These are phyloP conservation scores for Diaporthe destruens DNA, from an alignment of 2,329 filamentous ascomycete species.

Conservation along the genomic window DNA sequence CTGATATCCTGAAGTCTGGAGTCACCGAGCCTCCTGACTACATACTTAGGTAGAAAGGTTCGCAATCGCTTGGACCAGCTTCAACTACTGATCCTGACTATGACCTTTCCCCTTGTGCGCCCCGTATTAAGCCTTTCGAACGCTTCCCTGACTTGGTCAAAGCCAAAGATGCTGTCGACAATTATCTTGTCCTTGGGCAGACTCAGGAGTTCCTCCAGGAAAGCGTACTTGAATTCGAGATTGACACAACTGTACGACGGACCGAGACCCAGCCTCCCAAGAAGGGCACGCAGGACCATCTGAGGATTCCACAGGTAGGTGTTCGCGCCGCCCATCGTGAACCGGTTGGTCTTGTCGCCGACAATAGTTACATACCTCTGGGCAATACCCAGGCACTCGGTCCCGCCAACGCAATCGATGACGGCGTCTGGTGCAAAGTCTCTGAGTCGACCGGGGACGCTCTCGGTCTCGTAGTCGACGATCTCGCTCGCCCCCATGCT, in stretches of 20 bases:
- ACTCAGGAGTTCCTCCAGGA: conserved; percentile 12
- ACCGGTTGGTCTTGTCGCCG: conserved; percentile 42
- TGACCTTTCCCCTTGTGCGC: conserved; percentile 9
- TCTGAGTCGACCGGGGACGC: conserved; percentile 17
- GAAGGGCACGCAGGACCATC: conserved; percentile 33
- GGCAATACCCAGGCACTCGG: conserved; percentile 40
- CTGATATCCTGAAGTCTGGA: no score
- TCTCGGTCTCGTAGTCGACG: conserved; percentile 43
- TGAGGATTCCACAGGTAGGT: conserved; percentile 34
- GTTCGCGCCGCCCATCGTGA: conserved; percentile 35
- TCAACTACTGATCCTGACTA: neutral
- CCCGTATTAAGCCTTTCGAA: conserved; percentile 21
- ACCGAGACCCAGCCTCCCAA: conserved; percentile 32
- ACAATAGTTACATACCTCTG: conserved; percentile 44
- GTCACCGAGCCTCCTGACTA: no score
- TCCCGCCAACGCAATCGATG: conserved; percentile 43
- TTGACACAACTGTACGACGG: conserved; percentile 34
- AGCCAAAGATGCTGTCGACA: conserved; percentile 26
- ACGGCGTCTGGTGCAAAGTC: conserved; percentile 39
- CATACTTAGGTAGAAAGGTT: neutral
- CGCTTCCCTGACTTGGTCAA: conserved; percentile 18
- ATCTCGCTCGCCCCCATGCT: conserved; percentile 41
- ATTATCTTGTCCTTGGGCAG: conserved; percentile 24
- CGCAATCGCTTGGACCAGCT: no score
- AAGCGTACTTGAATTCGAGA: conserved; percentile 24